Conservation (phyloP, 2,329 filamentous ascomycete species). For the Fusarium compactum region DNA sequence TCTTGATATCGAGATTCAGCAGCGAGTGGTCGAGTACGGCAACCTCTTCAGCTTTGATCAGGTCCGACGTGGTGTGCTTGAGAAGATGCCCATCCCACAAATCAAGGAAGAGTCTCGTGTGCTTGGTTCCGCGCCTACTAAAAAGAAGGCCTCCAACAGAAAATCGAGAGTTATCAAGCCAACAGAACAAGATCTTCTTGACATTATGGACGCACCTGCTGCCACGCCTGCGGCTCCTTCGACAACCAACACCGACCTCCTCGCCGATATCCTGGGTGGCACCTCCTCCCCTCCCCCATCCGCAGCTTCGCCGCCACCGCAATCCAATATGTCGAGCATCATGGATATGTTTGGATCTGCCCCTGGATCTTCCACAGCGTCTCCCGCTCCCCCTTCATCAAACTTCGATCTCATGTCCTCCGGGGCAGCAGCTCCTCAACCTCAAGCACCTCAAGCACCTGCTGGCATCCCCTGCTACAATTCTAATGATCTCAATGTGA, state of each 20-base stretch:
- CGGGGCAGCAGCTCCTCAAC: slow-evolving; percentile 57
- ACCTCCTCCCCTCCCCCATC: slow-evolving; percentile 62
- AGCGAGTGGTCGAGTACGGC: slow-evolving; percentile 93
- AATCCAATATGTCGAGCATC: slow-evolving; percentile 76
- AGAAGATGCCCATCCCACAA: slow-evolving; percentile 97
- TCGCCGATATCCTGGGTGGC: slow-evolving; percentile 91
- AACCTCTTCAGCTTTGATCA: slow-evolving; percentile 94
- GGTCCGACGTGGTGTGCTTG: slow-evolving; percentile 88
- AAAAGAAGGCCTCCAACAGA: slow-evolving; percentile 77
- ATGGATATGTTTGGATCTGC: slow-evolving; percentile 85
- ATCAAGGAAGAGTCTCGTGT: slow-evolving; percentile 96
- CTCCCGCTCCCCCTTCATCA: slow-evolving; percentile 56
- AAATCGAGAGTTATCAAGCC: slow-evolving; percentile 83
- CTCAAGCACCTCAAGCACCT: slow-evolving; percentile 56
- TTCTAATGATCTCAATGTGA: slow-evolving; percentile 85
- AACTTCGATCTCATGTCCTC: slow-evolving; percentile 63
- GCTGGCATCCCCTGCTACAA: slow-evolving; percentile 80
- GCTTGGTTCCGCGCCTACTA: slow-evolving; percentile 81
- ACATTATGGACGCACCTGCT: slow-evolving; percentile 85
- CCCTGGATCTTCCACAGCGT: slow-evolving; percentile 53
- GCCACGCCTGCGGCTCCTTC: slow-evolving; percentile 64
- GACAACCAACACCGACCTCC: slow-evolving; percentile 82
- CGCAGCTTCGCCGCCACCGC: slow-evolving; percentile 61
- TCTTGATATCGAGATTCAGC: slow-evolving; percentile 94
- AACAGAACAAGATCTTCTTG: slow-evolving; percentile 90